phyloP scores from a whole-genome alignment of 108 stramenopile species.

The Cyclotella cryptica region DNA sequence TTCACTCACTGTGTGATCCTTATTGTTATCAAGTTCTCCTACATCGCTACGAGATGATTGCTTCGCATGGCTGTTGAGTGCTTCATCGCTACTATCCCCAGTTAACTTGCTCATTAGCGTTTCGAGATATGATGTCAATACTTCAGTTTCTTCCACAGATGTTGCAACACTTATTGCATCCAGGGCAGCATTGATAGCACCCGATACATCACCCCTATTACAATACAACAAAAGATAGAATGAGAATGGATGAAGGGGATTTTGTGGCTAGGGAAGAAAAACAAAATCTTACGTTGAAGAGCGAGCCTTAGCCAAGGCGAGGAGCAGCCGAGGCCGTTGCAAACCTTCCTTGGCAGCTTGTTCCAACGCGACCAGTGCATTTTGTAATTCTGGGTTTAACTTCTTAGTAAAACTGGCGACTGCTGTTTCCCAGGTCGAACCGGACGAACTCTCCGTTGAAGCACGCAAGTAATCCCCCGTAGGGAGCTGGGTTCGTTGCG shows the following conservation, averaged over 20 bases:
- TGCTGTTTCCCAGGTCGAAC: neutral
- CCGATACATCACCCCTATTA: constrained; percentile 34
- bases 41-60: neutral
- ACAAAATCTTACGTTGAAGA: constrained; percentile 25
- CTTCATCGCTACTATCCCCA: constrained; percentile 10
- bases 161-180: constrained; percentile 30
- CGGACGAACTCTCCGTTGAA: neutral
- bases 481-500: neutral
- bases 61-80: neutral
- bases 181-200: constrained; percentile 49
- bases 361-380: constrained; percentile 43
- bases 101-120: constrained; percentile 38
- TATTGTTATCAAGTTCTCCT: neutral
- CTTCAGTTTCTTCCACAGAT: constrained; percentile 36
- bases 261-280: neutral
- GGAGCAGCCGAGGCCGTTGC: constrained; percentile 38
- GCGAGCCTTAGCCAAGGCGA: constrained; percentile 45
- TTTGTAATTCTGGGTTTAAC: constrained; percentile 34
- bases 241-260: neutral
- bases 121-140: constrained; percentile 45
- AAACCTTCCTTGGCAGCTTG: constrained; percentile 31
- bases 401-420: neutral
- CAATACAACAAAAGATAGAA: neutral
- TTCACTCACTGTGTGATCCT: constrained; percentile 35
- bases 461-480: neutral